These are phyloP conservation scores for Haplographium delicatum DNA, from an alignment of 495 filamentous ascomycete genomes.

Conservation along the genomic window DNA sequence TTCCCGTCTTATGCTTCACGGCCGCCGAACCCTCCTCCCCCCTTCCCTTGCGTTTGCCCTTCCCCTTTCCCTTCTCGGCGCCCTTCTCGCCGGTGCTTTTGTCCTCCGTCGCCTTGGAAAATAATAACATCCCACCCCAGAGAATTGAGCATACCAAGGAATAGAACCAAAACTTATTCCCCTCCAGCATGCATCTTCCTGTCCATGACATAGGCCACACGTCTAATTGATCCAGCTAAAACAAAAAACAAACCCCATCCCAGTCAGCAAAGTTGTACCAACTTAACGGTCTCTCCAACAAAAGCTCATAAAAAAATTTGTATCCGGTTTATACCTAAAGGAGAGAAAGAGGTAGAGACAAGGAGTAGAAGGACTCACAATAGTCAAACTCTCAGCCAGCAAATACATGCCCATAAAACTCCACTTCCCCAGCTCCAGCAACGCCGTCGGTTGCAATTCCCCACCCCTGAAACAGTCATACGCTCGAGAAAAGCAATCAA, in stretches of 20 bases:
- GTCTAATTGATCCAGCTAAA: conserved; percentile 44
- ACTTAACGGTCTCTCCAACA: too few relatives aligned
- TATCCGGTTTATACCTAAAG: not conserved
- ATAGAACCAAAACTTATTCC: conserved; percentile 62
- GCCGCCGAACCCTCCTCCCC: conserved; percentile 2
- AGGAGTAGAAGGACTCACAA: conserved; percentile 23
- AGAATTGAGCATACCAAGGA: conserved; percentile 33
- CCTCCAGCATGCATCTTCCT: conserved; percentile 39
- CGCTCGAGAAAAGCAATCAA: conserved; percentile 52
- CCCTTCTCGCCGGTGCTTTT: conserved; percentile 4
- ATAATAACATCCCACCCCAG: conserved; percentile 16
- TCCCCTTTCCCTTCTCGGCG: not conserved
- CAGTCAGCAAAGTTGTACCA: too few relatives aligned
- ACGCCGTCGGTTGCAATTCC: not conserved
- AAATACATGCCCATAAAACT: conserved; percentile 45
- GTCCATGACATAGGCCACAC: conserved; percentile 33
- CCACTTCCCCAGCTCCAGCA: conserved; percentile 33
- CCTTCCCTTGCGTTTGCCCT: not conserved
- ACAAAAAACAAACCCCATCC: conserved; percentile 6
- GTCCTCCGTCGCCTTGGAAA: not conserved
- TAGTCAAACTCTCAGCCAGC: conserved; percentile 38
- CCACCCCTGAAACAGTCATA: conserved; percentile 14
- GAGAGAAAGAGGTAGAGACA: not conserved
- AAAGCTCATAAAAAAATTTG: too few relatives aligned
- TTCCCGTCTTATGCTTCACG: conserved; percentile 8